Conservation (phyloP, 108 stramenopile species). For the Cyclostephanos invisitatus region DNA sequence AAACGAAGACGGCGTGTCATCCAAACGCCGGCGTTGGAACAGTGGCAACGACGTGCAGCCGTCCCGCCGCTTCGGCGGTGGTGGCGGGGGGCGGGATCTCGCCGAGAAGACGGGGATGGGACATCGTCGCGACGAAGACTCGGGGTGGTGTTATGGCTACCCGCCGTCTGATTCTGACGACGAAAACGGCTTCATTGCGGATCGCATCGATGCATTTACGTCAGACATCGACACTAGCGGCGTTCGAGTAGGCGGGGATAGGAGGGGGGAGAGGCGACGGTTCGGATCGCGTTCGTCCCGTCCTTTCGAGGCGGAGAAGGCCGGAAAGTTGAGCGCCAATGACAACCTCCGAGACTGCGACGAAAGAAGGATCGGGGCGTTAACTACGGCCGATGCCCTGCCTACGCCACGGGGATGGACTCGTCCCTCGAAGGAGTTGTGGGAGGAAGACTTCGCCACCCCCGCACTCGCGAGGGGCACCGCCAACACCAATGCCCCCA, state of each 20-base stretch:
- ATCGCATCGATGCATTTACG: neutral
- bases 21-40: conserved; percentile 5
- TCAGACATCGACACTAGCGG: neutral
- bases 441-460: neutral
- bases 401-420: conserved; percentile 35
- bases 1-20: neutral
- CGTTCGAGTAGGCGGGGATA: neutral
- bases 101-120: conserved; percentile 18
- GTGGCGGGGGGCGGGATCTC: conserved; percentile 13
- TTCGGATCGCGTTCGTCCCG: conserved; percentile 18
- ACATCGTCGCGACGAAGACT: conserved; percentile 2
- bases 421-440: neutral
- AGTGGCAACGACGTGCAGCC: neutral
- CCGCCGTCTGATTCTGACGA: conserved; percentile 35
- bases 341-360: neutral
- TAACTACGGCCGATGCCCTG: conserved; percentile 3
- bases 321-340: neutral
- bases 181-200: neutral
- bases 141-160: conserved; percentile 21
- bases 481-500: neutral
- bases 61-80: neutral
- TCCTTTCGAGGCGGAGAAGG: neutral
- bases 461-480: neutral
- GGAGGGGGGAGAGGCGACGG: conserved; percentile 7
- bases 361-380: neutral